Base-by-base conservation (phyloP, 2,329 filamentous ascomycete species). In the Fusarium sacchari region DNA sequence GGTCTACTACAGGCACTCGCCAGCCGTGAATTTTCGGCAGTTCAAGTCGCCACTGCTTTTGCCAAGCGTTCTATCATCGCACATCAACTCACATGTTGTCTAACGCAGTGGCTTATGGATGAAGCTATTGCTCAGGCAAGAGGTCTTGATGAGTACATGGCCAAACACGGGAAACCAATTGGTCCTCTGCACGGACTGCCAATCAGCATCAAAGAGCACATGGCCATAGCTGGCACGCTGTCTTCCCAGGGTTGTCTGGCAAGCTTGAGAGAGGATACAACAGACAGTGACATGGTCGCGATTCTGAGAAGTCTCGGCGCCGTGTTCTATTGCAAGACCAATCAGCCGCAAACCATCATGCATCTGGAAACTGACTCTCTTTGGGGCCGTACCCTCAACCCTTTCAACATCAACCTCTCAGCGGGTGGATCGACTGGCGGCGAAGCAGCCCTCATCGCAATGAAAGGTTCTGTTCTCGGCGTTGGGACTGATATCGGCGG, bases 271-370 rank as follows among this genome's bases (percentile, higher is more conserved):
- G 59, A 66, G 20, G 72, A 73, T 20, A 39, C 56, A 2, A 39
- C 56, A 20, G 72, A 74, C 7, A 64, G 71, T 9, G 40, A 60
- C 1, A 85, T 86, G 0, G 88, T 92, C 0, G 84, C 88, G 11
- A 82, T 92, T 2, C 81, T 94, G 6, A 81, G 88, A 34, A 84
- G 85, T 30, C 83, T 89, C 0, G 92, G 92, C 2, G 91, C 91
- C 3, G 86, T 94, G 0, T 82, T 92, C 30, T 90, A 91, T 73
- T 86, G 88, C 72, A 93, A 93, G 79, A 93, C 91, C 3, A 92
- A 91, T 68, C 85, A 92, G 14, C 90, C 91, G 0, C 87, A 89
- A 69, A 32, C 50, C 5, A 52, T 62, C 7, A 85, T 84, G 2
- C 78, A 88, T 60, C 83, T 82, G 64, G 82, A 83, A 9, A 77